These are phyloP conservation scores for Tulasnella sp. DNA, from an alignment of 768 basidiomycete genomes.

Conservation along the genomic window DNA sequence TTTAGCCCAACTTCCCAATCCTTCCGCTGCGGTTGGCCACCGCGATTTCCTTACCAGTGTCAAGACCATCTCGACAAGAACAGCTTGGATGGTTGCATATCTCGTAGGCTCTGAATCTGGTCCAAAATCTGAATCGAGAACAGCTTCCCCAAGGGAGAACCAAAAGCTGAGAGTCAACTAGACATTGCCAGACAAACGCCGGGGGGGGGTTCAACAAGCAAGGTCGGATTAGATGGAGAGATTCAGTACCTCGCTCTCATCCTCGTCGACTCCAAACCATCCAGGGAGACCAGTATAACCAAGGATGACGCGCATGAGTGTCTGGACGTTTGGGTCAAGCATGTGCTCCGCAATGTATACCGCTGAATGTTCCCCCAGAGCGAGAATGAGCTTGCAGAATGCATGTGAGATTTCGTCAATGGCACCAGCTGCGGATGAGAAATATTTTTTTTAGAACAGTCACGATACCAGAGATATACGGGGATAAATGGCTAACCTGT, in stretches of 20 bases:
- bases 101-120: slow-evolving; percentile 22
- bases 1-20: slow-evolving; percentile 47
- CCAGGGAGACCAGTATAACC: slow-evolving; percentile 65
- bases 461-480: not conserved
- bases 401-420: slow-evolving; percentile 53
- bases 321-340: slow-evolving; percentile 41
- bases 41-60: slow-evolving; percentile 60
- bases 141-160: slow-evolving; percentile 80
- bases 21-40: slow-evolving; percentile 44
- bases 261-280: slow-evolving; percentile 72
- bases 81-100: slow-evolving; percentile 44
- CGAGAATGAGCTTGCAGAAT: slow-evolving; percentile 67
- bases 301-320: slow-evolving; percentile 58
- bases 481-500: slow-evolving; percentile 24
- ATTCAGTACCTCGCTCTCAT: slow-evolving; percentile 53
- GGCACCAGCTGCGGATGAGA: slow-evolving; percentile 29
- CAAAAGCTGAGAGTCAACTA: slow-evolving; percentile 75
- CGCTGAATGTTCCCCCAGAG: slow-evolving; percentile 78
- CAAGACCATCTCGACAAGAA: slow-evolving; percentile 68
- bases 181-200: too few relatives aligned
- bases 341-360: slow-evolving; percentile 63
- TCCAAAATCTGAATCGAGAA: slow-evolving; percentile 27
- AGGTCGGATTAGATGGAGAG: not conserved
- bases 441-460: not conserved
- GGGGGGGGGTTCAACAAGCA: not conserved